These are phyloP conservation scores for Sambucus nigra DNA, from an alignment of 129 eudicot genomes.

Conservation along the genomic window DNA sequence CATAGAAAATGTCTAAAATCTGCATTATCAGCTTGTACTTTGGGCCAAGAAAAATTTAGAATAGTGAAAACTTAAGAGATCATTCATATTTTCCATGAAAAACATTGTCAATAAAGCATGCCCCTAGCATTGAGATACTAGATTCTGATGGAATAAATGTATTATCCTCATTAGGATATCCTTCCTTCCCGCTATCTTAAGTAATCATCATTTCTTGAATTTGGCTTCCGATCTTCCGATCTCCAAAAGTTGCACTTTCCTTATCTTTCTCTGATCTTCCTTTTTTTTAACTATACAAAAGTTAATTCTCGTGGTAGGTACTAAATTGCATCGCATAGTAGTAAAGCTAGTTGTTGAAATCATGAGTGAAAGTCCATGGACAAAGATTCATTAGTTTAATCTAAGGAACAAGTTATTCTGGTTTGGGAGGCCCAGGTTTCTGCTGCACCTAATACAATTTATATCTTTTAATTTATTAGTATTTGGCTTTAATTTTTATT, in stretches of 20 bases:
- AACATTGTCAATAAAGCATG: no score
- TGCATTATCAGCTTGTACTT: no score
- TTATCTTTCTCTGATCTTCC: slow-evolving; percentile 12
- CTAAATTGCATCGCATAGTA: slow-evolving; percentile 78
- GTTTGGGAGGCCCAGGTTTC: no score
- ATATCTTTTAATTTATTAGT: no score
- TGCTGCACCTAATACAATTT: no score
- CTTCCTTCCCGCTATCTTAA: slow-evolving; percentile 71
- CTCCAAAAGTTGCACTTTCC: background rate
- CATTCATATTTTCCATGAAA: no score
- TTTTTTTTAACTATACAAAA: slow-evolving; percentile 14
- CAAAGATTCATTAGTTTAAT: slow-evolving; percentile 40
- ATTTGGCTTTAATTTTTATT: no score
- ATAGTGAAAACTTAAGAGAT: no score
- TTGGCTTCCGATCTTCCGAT: slow-evolving; percentile 2
- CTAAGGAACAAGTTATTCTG: no score
- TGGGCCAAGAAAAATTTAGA: no score
- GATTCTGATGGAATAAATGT: background rate
- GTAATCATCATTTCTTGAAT: slow-evolving; percentile 9
- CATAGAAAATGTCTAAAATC: no score
- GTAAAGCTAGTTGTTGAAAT: slow-evolving; percentile 84
- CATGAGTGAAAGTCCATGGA: no score
- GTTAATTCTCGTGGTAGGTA: slow-evolving; percentile 53
- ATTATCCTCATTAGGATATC: slow-evolving; percentile 49
- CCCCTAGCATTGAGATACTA: background rate